A percentile compares a stretch with the other conserved stretches of the same genome.
These are phyloP conservation scores for Panicum hallii DNA, from an alignment of 202 grass and related monocot species.

Conservation along the genomic window DNA sequence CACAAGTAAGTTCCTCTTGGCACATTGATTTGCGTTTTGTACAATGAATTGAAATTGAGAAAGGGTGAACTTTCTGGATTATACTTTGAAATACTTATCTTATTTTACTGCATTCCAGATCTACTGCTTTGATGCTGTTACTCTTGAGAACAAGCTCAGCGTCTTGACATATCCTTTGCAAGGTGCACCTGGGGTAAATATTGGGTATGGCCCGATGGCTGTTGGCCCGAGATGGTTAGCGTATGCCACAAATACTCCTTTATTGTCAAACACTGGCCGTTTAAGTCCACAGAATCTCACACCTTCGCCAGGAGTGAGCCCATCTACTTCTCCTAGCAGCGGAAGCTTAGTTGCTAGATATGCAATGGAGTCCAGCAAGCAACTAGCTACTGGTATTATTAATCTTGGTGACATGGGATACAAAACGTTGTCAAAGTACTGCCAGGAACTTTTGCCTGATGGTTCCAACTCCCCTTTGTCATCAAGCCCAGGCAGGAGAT, in stretches of 20 bases:
- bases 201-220: conserved; percentile 96
- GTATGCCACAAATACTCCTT: conserved; percentile 85
- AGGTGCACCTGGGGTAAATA: conserved; percentile 84
- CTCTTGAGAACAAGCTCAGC: conserved; percentile 95
- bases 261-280: conserved; percentile 81
- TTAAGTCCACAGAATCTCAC: conserved; percentile 97
- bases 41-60: conserved; percentile 11
- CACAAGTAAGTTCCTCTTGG: conserved; percentile 78
- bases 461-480: conserved; percentile 87
- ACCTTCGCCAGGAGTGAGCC: conserved; percentile 96
- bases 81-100: conserved; percentile 41
- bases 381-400: conserved; percentile 92
- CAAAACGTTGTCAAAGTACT: conserved; percentile 96
- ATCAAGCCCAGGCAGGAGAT: conserved; percentile 85
- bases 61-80: conserved; percentile 6
- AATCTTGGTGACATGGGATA: conserved; percentile 98
- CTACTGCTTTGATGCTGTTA: conserved; percentile 99
- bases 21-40: conserved; percentile 33
- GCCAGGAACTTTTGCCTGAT: conserved; percentile 92
- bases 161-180: conserved; percentile 94
- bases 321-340: conserved; percentile 92
- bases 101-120: conserved; percentile 65
- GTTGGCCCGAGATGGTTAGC: conserved; percentile 96
- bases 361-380: conserved; percentile 99
- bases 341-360: conserved; percentile 99